Percentiles rank a stretch among this genome's conserved stretches.
Evolutionary conservation across 1,139 yeast species (phyloP).

Genomic region (Suhomyces guaymorum): DNA sequence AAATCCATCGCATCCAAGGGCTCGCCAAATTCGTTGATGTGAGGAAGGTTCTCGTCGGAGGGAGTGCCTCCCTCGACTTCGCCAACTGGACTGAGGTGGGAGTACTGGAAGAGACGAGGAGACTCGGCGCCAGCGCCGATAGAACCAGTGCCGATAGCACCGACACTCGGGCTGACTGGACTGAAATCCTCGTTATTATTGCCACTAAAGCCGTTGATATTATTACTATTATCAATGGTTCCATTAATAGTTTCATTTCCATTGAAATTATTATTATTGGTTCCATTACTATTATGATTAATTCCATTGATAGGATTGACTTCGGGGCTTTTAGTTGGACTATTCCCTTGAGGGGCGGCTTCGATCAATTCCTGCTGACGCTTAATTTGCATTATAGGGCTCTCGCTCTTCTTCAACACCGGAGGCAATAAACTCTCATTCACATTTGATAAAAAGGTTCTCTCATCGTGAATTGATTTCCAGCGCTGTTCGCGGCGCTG

Average conservation of each 20-base stretch:
- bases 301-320: no score
- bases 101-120: slow-evolving; percentile 1
- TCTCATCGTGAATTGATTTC: slow-evolving; percentile 38
- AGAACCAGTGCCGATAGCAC: no score
- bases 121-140: no score
- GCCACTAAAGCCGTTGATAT: no score
- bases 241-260: no score
- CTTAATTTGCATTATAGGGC: slow-evolving; percentile 32
- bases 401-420: slow-evolving; percentile 36
- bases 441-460: slow-evolving; percentile 31
- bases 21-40: slow-evolving; percentile 29
- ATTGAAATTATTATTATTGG: no score
- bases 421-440: slow-evolving; percentile 39
- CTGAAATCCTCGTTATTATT: no score
- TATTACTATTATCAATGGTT: no score
- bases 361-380: slow-evolving; percentile 22
- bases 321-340: no score
- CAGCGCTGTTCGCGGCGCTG: slow-evolving; percentile 24
- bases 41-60: slow-evolving; percentile 22
- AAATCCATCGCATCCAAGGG: slow-evolving; percentile 23
- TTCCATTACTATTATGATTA: no score
- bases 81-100: slow-evolving; percentile 17
- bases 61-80: slow-evolving; percentile 14
- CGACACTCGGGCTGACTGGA: no score
- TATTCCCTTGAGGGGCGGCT: slow-evolving; percentile 1